Evolutionary conservation across 2,329 filamentous ascomycete species (phyloP), one percentile per base, ranked within the genome.

Genomic region (Aureobasidium sp.): DNA sequence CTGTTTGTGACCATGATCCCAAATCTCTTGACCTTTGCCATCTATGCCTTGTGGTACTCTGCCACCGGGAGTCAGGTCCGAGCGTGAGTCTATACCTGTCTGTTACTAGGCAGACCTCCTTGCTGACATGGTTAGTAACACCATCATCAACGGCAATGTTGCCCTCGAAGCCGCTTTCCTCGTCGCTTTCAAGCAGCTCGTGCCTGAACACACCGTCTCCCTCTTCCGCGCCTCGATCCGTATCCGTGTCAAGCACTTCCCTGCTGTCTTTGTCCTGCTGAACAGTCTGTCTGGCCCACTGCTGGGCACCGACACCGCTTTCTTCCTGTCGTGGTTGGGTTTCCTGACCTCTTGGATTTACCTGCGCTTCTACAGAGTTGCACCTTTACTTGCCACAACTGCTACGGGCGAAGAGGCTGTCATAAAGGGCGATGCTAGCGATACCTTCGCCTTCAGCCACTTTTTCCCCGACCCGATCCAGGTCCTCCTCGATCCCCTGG

Each of bases 101-200:
- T 27, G 45, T 11, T 24, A 19, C 8, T 27, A 33, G 12, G 17
- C 57, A 29, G 7, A n/a, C 2, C 7, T 12, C 22, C n/a, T 17
- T 47, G 22, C 48, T 61, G 58, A 61, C 48, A 24, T 15, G 17
- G 3, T 15, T 64, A 76, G 73, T 69, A 94, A 89, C 50, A 91
- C 89, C 49, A 87, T 89, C 66, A 90, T 97, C 71, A 90, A 89
- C 68, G 94, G 94, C 68, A 92, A 91, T 61, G 87, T 96, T 66
- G 86, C 92, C 17, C 81, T 97, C 62, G 93, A 97, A 75, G 91
- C 94, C 50, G 87, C 89, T 64, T 97, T 97, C 78, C 88, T 99
- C 64, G 90, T 97, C 69, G 90, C 93, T 60, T 96, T 97, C 77
- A 97, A 96, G 77, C 94, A 99, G 76, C 89, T 99, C 54, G 89